Evolutionary conservation across 1,284 basidiomycete genomes (phyloP).

Genomic region (Stygiomarasmius scandens): DNA sequence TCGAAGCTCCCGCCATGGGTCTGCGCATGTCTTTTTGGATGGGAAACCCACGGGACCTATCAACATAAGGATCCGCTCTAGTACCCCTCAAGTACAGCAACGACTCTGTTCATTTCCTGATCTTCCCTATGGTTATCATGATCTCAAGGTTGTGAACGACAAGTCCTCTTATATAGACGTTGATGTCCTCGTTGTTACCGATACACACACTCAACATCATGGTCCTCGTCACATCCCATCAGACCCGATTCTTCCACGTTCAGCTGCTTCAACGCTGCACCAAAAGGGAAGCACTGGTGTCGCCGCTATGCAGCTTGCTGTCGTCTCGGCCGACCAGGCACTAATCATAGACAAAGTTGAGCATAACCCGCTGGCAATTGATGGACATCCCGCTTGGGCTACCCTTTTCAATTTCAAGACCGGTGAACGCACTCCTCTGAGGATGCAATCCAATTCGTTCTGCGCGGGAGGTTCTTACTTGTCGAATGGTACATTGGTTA

Average conservation of each 20-base stretch:
- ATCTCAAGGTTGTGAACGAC: slow-evolving; percentile 56
- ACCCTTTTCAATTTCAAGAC: slow-evolving; percentile 71
- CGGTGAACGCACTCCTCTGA: slow-evolving; percentile 62
- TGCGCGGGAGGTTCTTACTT: slow-evolving; percentile 83
- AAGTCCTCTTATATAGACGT: slow-evolving; percentile 48
- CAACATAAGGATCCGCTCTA: slow-evolving; percentile 45
- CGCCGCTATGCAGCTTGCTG: slow-evolving; percentile 76
- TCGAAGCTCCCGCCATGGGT: slow-evolving; percentile 54
- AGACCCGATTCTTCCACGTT: background rate
- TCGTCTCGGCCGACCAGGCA: slow-evolving; percentile 73
- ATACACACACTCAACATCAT: no score
- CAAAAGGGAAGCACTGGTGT: slow-evolving; percentile 77
- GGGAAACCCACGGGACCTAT: slow-evolving; percentile 47
- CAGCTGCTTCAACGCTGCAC: slow-evolving; percentile 30
- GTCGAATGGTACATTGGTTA: slow-evolving; percentile 74
- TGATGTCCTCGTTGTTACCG: slow-evolving; percentile 74
- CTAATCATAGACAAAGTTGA: slow-evolving; percentile 84
- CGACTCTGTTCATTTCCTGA: slow-evolving; percentile 65
- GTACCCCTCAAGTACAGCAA: slow-evolving; percentile 46
- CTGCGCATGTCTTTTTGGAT: slow-evolving; percentile 61
- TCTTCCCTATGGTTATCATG: slow-evolving; percentile 56
- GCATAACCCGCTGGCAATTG: slow-evolving; percentile 74
- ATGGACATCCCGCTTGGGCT: slow-evolving; percentile 80
- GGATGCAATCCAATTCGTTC: slow-evolving; percentile 82
- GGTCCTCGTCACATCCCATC: no score